These are phyloP conservation scores for Rhododendron henanense DNA, from an alignment of 148 eudicot genomes.

Conservation along the genomic window DNA sequence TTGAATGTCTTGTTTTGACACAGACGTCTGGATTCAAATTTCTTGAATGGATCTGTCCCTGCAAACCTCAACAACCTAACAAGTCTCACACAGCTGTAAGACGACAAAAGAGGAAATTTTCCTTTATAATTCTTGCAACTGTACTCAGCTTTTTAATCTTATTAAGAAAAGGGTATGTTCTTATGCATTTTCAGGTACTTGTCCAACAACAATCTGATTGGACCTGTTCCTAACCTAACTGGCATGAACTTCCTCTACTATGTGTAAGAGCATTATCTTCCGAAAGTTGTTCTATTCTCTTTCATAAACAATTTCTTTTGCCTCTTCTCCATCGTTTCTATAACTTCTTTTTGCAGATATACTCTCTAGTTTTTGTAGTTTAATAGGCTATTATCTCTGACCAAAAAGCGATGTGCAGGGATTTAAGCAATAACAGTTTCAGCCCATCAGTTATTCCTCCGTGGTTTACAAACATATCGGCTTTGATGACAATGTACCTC, in stretches of 20 bases:
- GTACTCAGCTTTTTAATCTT: background rate
- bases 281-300: background rate
- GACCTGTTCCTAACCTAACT: background rate
- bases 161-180: background rate
- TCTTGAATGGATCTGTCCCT: background rate
- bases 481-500: conserved; percentile 54
- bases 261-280: background rate
- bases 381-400: background rate
- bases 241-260: background rate
- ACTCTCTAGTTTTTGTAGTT: background rate
- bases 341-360: background rate
- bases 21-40: background rate
- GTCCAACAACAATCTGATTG: background rate
- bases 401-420: conserved; percentile 34
- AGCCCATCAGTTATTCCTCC: conserved; percentile 30
- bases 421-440: conserved; percentile 54
- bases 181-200: background rate
- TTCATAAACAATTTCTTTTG: background rate
- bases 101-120: background rate
- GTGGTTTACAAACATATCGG: conserved; percentile 39
- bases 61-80: background rate
- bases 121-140: background rate
- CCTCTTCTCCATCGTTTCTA: background rate
- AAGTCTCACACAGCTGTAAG: background rate
- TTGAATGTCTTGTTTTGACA: background rate